A percentile compares a stretch with the other conserved stretches of the same genome.
Conservation (phyloP, 306 rosid genomes). For the Glycine soja region DNA sequence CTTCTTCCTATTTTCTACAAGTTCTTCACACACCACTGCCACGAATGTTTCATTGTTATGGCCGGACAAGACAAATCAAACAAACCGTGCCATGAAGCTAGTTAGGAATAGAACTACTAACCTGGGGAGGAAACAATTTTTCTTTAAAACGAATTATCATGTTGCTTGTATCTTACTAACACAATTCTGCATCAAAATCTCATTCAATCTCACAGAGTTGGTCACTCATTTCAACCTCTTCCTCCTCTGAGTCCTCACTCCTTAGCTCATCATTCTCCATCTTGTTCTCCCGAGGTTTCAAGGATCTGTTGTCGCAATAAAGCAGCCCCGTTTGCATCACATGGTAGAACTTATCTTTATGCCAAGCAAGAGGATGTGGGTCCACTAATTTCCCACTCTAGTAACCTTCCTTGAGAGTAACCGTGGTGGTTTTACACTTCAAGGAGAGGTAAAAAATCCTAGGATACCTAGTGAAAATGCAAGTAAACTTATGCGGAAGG, state of each 20-base stretch:
- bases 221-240: conserved; percentile 47
- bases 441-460: conserved; percentile 86
- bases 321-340: conserved; percentile 89
- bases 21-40: too few relatives aligned
- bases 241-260: conserved; percentile 50
- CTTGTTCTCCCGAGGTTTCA: conserved; percentile 45
- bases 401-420: conserved; percentile 80
- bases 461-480: conserved; percentile 84
- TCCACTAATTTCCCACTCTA: conserved; percentile 76
- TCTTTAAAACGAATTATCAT: not conserved
- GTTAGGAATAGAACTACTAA: conserved; percentile 37
- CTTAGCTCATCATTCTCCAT: conserved; percentile 46
- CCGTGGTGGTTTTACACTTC: conserved; percentile 91
- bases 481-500: conserved; percentile 87
- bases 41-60: not conserved
- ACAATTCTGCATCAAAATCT: conserved; percentile 51
- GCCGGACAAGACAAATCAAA: not conserved
- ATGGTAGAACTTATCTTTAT: conserved; percentile 77
- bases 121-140: conserved; percentile 15
- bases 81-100: conserved; percentile 9
- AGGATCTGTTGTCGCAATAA: conserved; percentile 67
- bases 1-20: too few relatives aligned
- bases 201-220: conserved; percentile 50
- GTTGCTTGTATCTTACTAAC: conserved; percentile 25
- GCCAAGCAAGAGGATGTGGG: conserved; percentile 73